phyloP scores from a whole-genome alignment of 176 grass and related monocot genomes.

The Pontederia crassipes region DNA sequence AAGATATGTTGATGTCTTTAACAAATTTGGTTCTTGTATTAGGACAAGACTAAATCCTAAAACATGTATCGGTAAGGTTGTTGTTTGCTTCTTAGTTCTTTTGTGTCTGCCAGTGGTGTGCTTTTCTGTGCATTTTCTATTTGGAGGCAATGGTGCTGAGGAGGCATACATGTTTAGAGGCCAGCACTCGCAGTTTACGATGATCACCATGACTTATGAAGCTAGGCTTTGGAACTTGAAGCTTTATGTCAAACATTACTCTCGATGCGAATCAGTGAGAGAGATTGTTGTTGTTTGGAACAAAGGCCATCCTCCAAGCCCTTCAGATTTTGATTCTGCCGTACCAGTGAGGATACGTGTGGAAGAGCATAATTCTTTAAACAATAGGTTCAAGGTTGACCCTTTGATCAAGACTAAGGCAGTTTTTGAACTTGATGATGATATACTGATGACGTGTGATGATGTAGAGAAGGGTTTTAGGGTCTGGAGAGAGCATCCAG shows the following conservation, averaged over 20 bases:
- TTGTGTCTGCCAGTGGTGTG: constrained; percentile 39
- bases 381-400: constrained; percentile 81
- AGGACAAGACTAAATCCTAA: constrained; percentile 59
- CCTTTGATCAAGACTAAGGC: constrained; percentile 84
- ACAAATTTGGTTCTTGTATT: constrained; percentile 47
- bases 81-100: constrained; percentile 54
- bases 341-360: constrained; percentile 82
- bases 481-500: constrained; percentile 92
- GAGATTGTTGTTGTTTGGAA: constrained; percentile 99
- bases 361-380: constrained; percentile 80
- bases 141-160: constrained; percentile 68
- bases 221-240: constrained; percentile 95
- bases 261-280: constrained; percentile 77
- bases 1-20: constrained; percentile 39
- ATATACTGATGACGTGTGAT: constrained; percentile 99
- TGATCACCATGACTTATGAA: constrained; percentile 98
- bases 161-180: constrained; percentile 61
- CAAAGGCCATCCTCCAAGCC: constrained; percentile 69
- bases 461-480: constrained; percentile 92
- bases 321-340: constrained; percentile 60
- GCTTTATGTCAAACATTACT: constrained; percentile 86
- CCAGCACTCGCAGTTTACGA: constrained; percentile 76
- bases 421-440: constrained; percentile 89
- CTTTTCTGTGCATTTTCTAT: constrained; percentile 77
- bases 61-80: constrained; percentile 57